A percentile compares a stretch with the other conserved stretches of the same genome.
Conservation (phyloP, 352 stramenopile species). For the Pelagophyceae sp. region DNA sequence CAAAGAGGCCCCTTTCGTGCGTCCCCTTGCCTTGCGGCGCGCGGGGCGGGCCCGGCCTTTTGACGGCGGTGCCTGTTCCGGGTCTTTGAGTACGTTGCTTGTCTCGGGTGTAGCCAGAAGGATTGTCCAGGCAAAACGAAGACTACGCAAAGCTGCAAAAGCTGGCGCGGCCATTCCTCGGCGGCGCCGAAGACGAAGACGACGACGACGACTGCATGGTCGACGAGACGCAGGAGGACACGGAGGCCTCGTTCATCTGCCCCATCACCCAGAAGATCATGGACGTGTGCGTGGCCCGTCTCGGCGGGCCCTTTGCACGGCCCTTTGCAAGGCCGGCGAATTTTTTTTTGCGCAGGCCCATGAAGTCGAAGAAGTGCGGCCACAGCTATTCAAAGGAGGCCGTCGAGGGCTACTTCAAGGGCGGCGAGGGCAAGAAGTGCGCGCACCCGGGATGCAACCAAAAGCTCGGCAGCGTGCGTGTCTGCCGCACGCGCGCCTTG, state of each 20-base stretch:
- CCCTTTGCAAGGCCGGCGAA: too few relatives aligned
- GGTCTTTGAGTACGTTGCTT: too few relatives aligned
- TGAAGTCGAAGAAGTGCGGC: constrained; percentile 6
- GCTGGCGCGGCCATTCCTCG: background rate
- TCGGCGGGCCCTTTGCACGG: too few relatives aligned
- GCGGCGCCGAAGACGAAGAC: background rate
- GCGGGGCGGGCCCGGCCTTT: too few relatives aligned
- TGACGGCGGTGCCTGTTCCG: too few relatives aligned
- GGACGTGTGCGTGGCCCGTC: background rate
- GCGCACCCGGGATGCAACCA: background rate
- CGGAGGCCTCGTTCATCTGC: background rate
- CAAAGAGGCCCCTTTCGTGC: too few relatives aligned
- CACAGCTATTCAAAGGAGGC: background rate
- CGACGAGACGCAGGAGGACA: background rate
- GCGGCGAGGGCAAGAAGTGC: background rate
- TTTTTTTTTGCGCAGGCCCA: background rate
- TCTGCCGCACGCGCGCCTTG: too few relatives aligned
- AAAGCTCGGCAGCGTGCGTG: too few relatives aligned
- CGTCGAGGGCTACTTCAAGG: background rate
- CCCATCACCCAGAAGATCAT: background rate
- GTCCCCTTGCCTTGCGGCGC: too few relatives aligned
- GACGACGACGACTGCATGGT: background rate
- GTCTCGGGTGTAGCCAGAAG: too few relatives aligned
- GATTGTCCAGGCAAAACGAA: too few relatives aligned
- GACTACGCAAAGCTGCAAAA: background rate